Base-by-base conservation (phyloP, 805 yeast genomes). In the Candida dajiaensis region DNA sequence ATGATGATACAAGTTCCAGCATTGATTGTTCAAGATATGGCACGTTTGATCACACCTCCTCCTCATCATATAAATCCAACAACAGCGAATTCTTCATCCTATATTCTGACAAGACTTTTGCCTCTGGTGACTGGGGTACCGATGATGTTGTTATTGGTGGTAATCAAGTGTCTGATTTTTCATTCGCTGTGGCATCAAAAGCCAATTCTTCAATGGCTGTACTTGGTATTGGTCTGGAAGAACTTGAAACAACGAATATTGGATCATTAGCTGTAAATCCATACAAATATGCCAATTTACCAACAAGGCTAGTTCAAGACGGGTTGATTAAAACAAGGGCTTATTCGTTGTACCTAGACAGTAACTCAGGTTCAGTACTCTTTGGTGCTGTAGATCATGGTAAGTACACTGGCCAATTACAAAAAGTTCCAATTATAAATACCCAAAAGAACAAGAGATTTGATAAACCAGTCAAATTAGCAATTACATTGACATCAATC, bases 311-410 rank as follows among this genome's bases (percentile, higher is more conserved):
- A 68, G 80, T 73, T 43, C 59, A 67, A 26, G 74, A 76, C 44
- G 90, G 89, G 0, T 57, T 76, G 38, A 83, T 80, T 50, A 55
- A 72, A 40, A 71, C 74, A 47, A 70, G 71, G 38, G 76, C 76
- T 1, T 86, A 83, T 60, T 84, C 92, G 0, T 67, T 86, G 45
- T 84, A 69, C 56, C 69, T 86, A 59, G 64, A 65, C 28, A 67
- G 77, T 0, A 38, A 54, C 5, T 50, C 67, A 1, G 90, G 89
- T 3, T 63, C 72, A n/a, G 67, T 85, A 21, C 61, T 85, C 42
- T 85, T 85, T 68, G 92, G 94, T 42, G 92, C 83, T 28, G 73
- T 81, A 23, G 92, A 85, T 57, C 76, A 73, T 48, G 72, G 77
- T 35, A 83, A 83, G 62, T 82, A 77, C 59, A 47, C 64, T 0